Evolutionary conservation across 2,329 filamentous ascomycete genomes (phyloP).

Genomic region (Capronia epimyces): DNA sequence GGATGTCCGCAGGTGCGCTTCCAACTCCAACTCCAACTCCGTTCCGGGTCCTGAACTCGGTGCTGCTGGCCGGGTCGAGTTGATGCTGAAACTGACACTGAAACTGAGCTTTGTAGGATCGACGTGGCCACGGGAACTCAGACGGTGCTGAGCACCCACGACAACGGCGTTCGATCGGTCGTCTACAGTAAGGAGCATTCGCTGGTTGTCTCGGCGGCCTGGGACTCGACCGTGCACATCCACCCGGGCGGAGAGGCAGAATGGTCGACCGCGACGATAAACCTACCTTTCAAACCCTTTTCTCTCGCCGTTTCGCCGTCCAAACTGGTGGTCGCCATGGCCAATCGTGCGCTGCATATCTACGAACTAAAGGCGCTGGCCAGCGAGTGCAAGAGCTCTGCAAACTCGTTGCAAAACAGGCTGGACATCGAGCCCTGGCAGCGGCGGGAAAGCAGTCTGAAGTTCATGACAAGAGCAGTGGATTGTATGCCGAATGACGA

Average conservation of each 20-base stretch:
- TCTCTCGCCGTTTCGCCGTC: conserved; percentile 71
- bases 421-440: conserved; percentile 75
- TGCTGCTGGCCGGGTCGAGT: not conserved
- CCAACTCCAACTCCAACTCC: not conserved
- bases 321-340: conserved; percentile 93
- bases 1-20: conserved; percentile 66
- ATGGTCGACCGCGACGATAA: conserved; percentile 57
- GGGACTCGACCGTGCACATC: conserved; percentile 86
- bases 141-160: conserved; percentile 71
- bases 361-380: conserved; percentile 74
- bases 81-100: too few species aligned
- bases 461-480: conserved; percentile 90
- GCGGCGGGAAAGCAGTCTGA: conserved; percentile 83
- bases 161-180: conserved; percentile 72
- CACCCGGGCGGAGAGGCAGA: conserved; percentile 55
- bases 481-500: conserved; percentile 95
- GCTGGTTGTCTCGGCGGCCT: conserved; percentile 81
- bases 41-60: too few species aligned
- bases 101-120: conserved; percentile 46
- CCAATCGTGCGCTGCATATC: conserved; percentile 85
- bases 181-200: conserved; percentile 72
- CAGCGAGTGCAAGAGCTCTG: conserved; percentile 47
- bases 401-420: conserved; percentile 38
- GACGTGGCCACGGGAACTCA: conserved; percentile 67
- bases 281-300: conserved; percentile 80